Conservation (phyloP, 2,329 filamentous ascomycete genomes). For the Epichloe bromicola region DNA sequence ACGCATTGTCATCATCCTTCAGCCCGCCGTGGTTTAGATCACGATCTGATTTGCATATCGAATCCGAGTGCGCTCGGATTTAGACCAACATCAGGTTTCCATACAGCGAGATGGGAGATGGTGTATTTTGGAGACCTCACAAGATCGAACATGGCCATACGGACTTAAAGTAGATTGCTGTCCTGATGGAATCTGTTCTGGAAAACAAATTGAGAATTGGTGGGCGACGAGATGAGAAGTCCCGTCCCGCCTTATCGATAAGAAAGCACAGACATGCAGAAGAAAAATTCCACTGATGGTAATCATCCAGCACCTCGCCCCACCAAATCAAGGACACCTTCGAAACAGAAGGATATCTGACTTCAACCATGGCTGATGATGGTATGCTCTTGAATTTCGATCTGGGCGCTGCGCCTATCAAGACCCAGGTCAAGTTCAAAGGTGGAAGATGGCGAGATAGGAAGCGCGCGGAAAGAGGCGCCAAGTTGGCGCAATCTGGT, state of each 20-base stretch:
- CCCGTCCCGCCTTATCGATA: neutral
- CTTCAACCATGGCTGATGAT: slow-evolving; percentile 68
- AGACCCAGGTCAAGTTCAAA: slow-evolving; percentile 55
- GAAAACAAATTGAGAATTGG: too few relatives aligned
- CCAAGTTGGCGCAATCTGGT: slow-evolving; percentile 14
- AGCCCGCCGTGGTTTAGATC: too few relatives aligned
- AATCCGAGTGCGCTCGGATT: neutral
- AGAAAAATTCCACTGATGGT: neutral
- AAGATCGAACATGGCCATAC: neutral
- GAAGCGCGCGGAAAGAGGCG: slow-evolving; percentile 46
- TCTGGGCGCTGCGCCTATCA: slow-evolving; percentile 52
- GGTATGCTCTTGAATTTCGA: slow-evolving; percentile 91
- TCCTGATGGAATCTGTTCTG: too few relatives aligned
- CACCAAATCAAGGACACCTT: slow-evolving; percentile 1
- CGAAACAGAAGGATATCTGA: neutral
- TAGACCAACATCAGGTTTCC: slow-evolving; percentile 5
- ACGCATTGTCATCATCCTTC: too few relatives aligned
- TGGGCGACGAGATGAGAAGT: too few relatives aligned
- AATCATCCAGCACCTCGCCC: slow-evolving; percentile 1
- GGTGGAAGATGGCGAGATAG: slow-evolving; percentile 92
- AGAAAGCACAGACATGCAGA: neutral
- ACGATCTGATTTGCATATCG: neutral
- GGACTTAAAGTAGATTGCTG: too few relatives aligned
- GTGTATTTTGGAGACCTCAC: neutral
- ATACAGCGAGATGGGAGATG: neutral